A percentile compares a stretch with the other conserved stretches of the same genome.
Conservation (phyloP, 306 rosid species). For the Quercus mongolica region DNA sequence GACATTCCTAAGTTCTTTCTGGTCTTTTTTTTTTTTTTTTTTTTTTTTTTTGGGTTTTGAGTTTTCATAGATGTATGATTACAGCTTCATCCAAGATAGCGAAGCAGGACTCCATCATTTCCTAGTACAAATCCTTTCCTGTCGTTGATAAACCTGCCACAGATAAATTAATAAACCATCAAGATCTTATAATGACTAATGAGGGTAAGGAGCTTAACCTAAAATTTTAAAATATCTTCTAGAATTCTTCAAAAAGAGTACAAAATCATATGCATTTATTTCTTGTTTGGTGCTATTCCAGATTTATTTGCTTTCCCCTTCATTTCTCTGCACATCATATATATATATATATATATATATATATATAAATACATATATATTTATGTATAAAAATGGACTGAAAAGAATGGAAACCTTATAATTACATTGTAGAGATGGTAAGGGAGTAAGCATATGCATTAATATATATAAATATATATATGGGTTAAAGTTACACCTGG, state of each 20-base stretch:
- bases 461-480: background rate
- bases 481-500: no score
- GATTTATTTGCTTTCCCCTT: background rate
- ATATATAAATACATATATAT: background rate
- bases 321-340: background rate
- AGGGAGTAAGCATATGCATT: conserved; percentile 13
- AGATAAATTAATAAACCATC: conserved; percentile 1
- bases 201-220: background rate
- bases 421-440: conserved; percentile 1
- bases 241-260: background rate
- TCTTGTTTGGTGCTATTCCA: conserved; percentile 8
- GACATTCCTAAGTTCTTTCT: background rate
- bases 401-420: background rate
- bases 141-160: conserved; percentile 74
- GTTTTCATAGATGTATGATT: background rate
- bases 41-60: no score
- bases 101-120: conserved; percentile 92
- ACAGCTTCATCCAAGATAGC: conserved; percentile 75
- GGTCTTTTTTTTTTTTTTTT: background rate
- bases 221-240: background rate
- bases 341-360: background rate
- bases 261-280: background rate
- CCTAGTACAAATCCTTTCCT: conserved; percentile 91
- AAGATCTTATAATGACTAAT: conserved; percentile 3
- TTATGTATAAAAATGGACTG: conserved; percentile 1